A percentile compares a stretch with the other conserved stretches of the same genome.
Evolutionary conservation across 192 early-diverging fungal genomes (phyloP).

Genomic region (Lobulomyces angularis): DNA sequence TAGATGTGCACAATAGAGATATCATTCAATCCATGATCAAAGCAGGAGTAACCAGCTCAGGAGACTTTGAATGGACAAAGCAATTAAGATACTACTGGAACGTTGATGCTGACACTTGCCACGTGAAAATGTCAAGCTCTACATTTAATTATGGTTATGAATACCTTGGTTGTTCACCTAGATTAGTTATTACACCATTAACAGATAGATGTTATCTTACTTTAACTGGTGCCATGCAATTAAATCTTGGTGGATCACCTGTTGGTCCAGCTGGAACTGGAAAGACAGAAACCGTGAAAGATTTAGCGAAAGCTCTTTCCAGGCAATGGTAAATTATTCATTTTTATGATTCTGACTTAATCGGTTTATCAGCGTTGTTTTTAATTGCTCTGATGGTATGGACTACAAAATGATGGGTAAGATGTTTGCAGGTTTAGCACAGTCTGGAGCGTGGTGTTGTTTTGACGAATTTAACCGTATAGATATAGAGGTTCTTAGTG

Average conservation of each 20-base stretch:
- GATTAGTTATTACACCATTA: conserved; percentile 47
- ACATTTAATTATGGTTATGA: conserved; percentile 48
- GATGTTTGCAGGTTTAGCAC: conserved; percentile 50
- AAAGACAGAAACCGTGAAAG: conserved; percentile 53
- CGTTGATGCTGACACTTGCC: conserved; percentile 41
- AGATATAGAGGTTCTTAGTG: conserved; percentile 49
- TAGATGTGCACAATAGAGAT: conserved; percentile 51
- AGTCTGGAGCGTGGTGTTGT: conserved; percentile 44
- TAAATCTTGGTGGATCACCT: conserved; percentile 47
- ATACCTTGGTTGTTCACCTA: conserved; percentile 47
- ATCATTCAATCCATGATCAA: conserved; percentile 34
- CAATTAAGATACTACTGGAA: conserved; percentile 54
- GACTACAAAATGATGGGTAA: conserved; percentile 62
- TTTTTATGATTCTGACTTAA: too few relatives aligned
- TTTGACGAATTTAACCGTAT: conserved; percentile 57
- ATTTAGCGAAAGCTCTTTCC: conserved; percentile 46
- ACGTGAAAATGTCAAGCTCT: conserved; percentile 43
- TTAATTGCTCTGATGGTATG: conserved; percentile 52
- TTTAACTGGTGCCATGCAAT: conserved; percentile 45
- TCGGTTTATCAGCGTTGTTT: too few relatives aligned
- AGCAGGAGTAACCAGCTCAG: conserved; percentile 22
- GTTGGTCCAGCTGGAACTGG: conserved; percentile 47
- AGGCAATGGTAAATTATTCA: too few relatives aligned
- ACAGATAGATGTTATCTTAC: conserved; percentile 54
- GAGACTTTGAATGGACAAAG: conserved; percentile 52